Evolutionary conservation across 2,329 filamentous ascomycete species (phyloP).

Genomic region (Ceratocystis huliohia): DNA sequence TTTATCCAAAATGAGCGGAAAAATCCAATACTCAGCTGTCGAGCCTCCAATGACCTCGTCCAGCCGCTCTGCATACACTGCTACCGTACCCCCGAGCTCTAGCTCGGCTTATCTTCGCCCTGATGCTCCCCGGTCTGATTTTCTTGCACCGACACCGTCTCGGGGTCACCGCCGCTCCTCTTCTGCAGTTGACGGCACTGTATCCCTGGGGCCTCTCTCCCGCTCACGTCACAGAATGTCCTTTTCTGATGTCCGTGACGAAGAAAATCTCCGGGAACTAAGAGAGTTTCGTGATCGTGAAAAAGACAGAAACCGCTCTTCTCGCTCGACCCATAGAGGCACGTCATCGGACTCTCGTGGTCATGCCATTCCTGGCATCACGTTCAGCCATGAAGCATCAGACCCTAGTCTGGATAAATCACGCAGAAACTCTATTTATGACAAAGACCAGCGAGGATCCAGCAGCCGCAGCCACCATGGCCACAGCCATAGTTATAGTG

Average conservation of each 20-base stretch:
- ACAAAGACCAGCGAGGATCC: conserved; percentile 6
- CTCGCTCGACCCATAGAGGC: conserved; percentile 32
- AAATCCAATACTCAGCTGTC: conserved; percentile 17
- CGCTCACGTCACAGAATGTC: conserved; percentile 20
- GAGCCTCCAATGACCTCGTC: conserved; percentile 6
- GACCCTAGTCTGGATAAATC: conserved; percentile 30
- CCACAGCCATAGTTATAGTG: conserved; percentile 24
- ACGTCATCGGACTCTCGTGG: conserved; percentile 26
- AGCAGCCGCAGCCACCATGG: conserved; percentile 24
- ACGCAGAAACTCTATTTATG: conserved; percentile 21
- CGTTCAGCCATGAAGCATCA: conserved; percentile 39
- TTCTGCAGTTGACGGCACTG: conserved; percentile 13
- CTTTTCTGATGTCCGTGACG: conserved; percentile 18
- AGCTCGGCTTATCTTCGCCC: conserved; percentile 9
- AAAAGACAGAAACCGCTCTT: conserved; percentile 22
- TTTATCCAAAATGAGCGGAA: conserved; percentile 15
- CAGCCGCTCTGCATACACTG: conserved; percentile 11
- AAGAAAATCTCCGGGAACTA: not conserved
- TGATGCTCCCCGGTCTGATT: conserved; percentile 18
- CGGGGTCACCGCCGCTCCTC: conserved; percentile 23
- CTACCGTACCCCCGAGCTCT: conserved; percentile 5
- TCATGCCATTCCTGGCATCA: conserved; percentile 39
- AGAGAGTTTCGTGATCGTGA: conserved; percentile 11
- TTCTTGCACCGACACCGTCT: conserved; percentile 24
- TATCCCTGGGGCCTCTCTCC: conserved; percentile 22